Evolutionary conservation across 148 eudicot species (phyloP), one percentile per base, ranked within the genome.

Genomic region (Linanthus parryae): DNA sequence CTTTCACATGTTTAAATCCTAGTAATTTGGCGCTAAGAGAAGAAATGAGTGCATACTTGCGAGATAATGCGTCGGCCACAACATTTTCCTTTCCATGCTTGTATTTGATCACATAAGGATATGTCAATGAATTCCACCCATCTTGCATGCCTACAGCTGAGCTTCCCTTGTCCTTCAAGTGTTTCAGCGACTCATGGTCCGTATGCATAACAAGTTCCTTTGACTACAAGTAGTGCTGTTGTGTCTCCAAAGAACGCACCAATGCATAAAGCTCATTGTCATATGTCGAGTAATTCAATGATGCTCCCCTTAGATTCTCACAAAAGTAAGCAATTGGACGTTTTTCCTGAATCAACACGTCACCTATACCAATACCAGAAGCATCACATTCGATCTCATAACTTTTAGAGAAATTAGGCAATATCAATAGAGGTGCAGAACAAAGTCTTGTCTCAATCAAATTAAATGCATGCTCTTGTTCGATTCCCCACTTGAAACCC

Each of bases 351-450:
- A 48, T 46, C 14, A 58, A 35, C 22, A 58, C 54, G 35, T 26
- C 62, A 3, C n/a, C 21, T 11, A 42, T 8, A 3, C 46, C 46
- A 4, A 9, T 4, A 8, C 46, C 22, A 3, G 7, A 33, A 19
- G 56, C 55, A 59, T 49, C 64, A 38, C 47, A 59, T 17, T 59
- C 54, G 2, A 59, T 48, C n/a, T 59, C 56, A 59, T 48, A 59
- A n/a, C 23, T 42, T 4, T 42, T 42, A 11, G 17, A 42, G 11
- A 59, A 59, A 40, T 59, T 18, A 17, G 37, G 56, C 4, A 48
- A 13, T 9, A 47, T 24, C 4, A 59, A 47, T 0, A 58, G 0
- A 35, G 53, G 46, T 11, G 21, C 46, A 9, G 46, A 15, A 19
- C 21, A 17, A 3, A 42, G 3, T 42, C 10, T n/a, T n/a, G n/a